A percentile compares a stretch with the other conserved stretches of the same genome.
Evolutionary conservation across 805 yeast genomes (phyloP).

Genomic region (Pichia membranifaciens): DNA sequence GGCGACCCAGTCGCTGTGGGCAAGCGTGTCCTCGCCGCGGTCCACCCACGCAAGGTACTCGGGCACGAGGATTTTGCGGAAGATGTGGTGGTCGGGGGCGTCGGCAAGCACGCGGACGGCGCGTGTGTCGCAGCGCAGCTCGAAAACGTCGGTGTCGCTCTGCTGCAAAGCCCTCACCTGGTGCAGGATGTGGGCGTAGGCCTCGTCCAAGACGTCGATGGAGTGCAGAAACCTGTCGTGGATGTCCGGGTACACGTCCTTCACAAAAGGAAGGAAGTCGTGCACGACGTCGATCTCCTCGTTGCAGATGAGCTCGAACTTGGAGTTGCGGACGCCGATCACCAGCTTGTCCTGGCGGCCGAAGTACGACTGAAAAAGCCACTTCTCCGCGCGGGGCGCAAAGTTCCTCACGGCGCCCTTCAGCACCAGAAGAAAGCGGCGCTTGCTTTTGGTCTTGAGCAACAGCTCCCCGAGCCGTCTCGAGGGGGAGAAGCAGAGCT

Average conservation of each 20-base stretch:
- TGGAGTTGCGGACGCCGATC: slow-evolving; percentile 13
- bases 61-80: neutral
- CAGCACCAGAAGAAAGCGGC: neutral
- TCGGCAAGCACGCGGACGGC: neutral
- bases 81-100: neutral
- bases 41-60: slow-evolving; percentile 3
- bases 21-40: neutral
- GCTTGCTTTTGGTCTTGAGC: neutral
- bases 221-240: slow-evolving; percentile 7
- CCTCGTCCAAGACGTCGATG: neutral
- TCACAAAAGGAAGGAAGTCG: slow-evolving; percentile 13
- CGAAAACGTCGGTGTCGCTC: slow-evolving; percentile 3
- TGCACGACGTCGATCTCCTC: slow-evolving; percentile 3
- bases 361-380: slow-evolving; percentile 14
- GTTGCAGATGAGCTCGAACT: slow-evolving; percentile 3
- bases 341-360: slow-evolving; percentile 12
- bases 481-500: slow-evolving; percentile 3
- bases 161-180: neutral
- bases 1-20: neutral
- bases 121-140: neutral
- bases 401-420: slow-evolving; percentile 4
- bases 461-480: no score
- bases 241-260: neutral
- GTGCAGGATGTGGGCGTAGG: neutral
- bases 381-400: slow-evolving; percentile 3